Evolutionary conservation across 2,329 filamentous ascomycete species (phyloP), one percentile per base, ranked within the genome.

Genomic region (Ilyonectria destructans): DNA sequence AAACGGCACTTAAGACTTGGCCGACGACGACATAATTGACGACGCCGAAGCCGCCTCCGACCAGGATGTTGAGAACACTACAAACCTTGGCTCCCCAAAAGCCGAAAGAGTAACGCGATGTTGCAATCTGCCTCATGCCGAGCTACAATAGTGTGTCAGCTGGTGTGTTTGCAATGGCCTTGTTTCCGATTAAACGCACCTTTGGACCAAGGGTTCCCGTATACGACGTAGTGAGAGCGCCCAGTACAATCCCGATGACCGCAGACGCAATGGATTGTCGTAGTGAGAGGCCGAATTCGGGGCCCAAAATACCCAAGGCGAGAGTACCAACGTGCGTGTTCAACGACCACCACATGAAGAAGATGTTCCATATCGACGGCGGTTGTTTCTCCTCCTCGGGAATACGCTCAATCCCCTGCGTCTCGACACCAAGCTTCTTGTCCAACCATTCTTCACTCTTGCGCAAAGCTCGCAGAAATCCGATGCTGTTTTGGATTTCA

Each of bases 11-110:
- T 23, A 74, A 54, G 3, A 74, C 64, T 64, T 74, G 72, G 12
- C 72, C 72, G 19, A 67, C 71, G 6, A 74, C 64, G 33, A 74
- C 68, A 26, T 67, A 69, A 19, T 69, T 70, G 64, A 74, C 69
- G n/a, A 66, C 66, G 10, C 61, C 70, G 35, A 71, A 73, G 23
- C 72, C 72, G 3, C 70, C 69, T 35, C 70, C 70, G 8, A 73
- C 67, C n/a, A 74, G 62, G 46, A 74, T 65, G 61, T 74, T 74
- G 13, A 74, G 66, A 1, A 71, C 43, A 31, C 69, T 69, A n/a
- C 71, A 72, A 6, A 74, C 57, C 35, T 70, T 71, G 23, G 72
- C 71, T 43, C 72, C 71, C 72, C 72, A 74, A 29, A 71, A 66
- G 4, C 72, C 72, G 46, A 74, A 62, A 1, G 71, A 70, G 40